These are phyloP conservation scores for Xylaria curta DNA, from an alignment of 495 filamentous ascomycete species.

Conservation along the genomic window DNA sequence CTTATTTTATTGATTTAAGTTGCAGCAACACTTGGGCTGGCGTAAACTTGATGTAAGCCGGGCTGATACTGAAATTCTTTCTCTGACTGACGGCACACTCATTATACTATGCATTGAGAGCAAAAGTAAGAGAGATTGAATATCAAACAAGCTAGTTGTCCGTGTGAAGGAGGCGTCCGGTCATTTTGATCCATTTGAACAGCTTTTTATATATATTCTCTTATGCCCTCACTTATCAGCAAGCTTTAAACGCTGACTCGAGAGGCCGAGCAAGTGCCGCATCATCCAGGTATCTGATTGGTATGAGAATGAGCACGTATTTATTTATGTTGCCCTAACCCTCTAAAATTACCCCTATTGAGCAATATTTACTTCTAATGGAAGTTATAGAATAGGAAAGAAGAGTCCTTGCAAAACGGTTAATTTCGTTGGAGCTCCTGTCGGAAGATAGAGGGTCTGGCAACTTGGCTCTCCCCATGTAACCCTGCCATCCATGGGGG, in stretches of 20 bases:
- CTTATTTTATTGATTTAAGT: not conserved
- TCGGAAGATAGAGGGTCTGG: not conserved
- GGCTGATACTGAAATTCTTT: not conserved
- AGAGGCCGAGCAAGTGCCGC: constrained; percentile 42
- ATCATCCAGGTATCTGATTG: constrained; percentile 46
- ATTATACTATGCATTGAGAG: not conserved
- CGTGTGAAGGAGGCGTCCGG: not conserved
- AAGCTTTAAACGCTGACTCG: too few relatives aligned
- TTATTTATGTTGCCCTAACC: not conserved
- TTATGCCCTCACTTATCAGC: too few relatives aligned
- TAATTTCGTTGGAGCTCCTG: not conserved
- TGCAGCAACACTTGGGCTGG: not conserved
- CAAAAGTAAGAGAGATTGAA: not conserved
- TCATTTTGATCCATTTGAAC: too few relatives aligned
- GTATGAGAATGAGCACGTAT: constrained; percentile 19
- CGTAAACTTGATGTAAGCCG: not conserved
- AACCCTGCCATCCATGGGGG: not conserved
- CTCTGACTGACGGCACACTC: not conserved
- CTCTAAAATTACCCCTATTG: not conserved
- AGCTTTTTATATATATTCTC: too few relatives aligned
- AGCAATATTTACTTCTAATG: not conserved
- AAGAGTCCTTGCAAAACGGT: not conserved
- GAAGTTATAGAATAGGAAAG: not conserved
- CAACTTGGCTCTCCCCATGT: constrained; percentile 2
- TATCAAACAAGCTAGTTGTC: not conserved